A percentile compares a stretch with the other conserved stretches of the same genome.
Conservation (phyloP, 2,329 filamentous ascomycete species). For the Xylaria sp. region DNA sequence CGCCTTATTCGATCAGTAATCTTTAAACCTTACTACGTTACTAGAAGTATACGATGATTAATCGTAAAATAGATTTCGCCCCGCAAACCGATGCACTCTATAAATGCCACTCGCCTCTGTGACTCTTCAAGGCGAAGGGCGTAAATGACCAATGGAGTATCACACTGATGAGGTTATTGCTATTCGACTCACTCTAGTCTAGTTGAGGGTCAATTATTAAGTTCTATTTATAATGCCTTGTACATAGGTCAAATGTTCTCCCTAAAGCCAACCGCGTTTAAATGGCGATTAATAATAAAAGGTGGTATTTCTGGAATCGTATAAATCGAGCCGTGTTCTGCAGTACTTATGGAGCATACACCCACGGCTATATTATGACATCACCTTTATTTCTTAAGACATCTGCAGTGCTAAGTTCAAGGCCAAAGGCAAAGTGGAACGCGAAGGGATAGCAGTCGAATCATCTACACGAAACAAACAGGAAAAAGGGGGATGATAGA, state of each 20-base stretch:
- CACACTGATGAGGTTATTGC: background rate
- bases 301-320: background rate
- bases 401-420: background rate
- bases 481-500: conserved; percentile 10
- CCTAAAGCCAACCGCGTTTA: background rate
- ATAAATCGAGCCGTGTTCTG: background rate
- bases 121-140: background rate
- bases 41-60: conserved; percentile 12
- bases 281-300: conserved; percentile 13
- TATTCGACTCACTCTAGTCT: background rate
- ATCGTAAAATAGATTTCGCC: conserved; percentile 9
- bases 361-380: background rate
- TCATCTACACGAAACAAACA: background rate
- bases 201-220: background rate
- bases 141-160: background rate
- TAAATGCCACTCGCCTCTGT: background rate
- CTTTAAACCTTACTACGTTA: background rate
- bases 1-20: background rate
- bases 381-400: background rate
- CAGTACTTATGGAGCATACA: background rate
- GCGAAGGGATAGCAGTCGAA: background rate
- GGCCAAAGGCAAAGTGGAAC: background rate
- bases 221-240: background rate
- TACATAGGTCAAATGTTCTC: background rate
- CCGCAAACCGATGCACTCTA: conserved; percentile 15